These are phyloP conservation scores for Wickerhamiella qilinensis DNA, from an alignment of 805 yeast genomes.

Conservation along the genomic window DNA sequence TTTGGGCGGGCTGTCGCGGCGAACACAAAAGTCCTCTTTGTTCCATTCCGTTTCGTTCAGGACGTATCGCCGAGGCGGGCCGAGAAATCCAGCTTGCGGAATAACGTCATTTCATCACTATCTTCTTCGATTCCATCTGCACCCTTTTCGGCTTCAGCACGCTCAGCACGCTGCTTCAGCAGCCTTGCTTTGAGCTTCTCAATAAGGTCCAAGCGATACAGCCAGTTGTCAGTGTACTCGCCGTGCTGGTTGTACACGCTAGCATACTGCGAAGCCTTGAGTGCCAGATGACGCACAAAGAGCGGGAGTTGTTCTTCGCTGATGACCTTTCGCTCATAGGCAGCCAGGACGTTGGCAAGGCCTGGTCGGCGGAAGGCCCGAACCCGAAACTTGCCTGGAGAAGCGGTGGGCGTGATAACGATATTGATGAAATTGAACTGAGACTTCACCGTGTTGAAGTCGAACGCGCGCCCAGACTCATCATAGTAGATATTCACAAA, in stretches of 20 bases:
- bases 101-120: constrained; percentile 1
- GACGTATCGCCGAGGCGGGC: neutral
- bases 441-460: constrained; percentile 52
- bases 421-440: constrained; percentile 75
- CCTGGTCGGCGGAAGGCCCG: constrained; percentile 49
- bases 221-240: constrained; percentile 47
- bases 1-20: no score
- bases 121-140: neutral
- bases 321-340: constrained; percentile 58
- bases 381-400: constrained; percentile 33
- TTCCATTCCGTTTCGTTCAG: no score
- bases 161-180: neutral
- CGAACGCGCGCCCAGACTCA: constrained; percentile 52
- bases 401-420: constrained; percentile 44
- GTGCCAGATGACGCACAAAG: constrained; percentile 49
- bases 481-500: constrained; percentile 69
- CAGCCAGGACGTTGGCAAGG: constrained; percentile 61
- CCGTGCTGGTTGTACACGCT: constrained; percentile 54
- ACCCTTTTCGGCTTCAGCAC: neutral
- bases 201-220: constrained; percentile 45
- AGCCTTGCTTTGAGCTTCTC: constrained; percentile 23
- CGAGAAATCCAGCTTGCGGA: constrained; percentile 13
- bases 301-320: constrained; percentile 41
- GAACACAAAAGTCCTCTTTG: no score
- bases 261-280: constrained; percentile 57